Percentiles rank a stretch among this genome's conserved stretches.
Conservation (phyloP, 306 rosid genomes). For the Fragaria nilgerrensis region DNA sequence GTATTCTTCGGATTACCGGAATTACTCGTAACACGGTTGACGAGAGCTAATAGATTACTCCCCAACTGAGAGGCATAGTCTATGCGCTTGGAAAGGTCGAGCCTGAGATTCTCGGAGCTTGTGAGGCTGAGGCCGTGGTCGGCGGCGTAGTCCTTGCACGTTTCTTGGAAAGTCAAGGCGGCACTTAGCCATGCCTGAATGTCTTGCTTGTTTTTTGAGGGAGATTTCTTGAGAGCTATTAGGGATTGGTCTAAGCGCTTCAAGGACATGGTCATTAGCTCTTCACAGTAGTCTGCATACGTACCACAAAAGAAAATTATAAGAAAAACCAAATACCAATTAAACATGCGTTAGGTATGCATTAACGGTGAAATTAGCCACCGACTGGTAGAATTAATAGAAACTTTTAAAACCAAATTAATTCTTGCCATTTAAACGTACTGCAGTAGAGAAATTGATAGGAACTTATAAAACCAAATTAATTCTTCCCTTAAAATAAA, state of each 20-base stretch:
- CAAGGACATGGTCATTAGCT: slow-evolving; percentile 38
- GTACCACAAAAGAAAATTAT: neutral
- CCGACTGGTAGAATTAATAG: neutral
- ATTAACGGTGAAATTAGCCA: neutral
- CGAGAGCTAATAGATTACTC: slow-evolving; percentile 49
- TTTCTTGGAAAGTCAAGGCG: slow-evolving; percentile 43
- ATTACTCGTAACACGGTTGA: slow-evolving; percentile 21
- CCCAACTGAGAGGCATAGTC: slow-evolving; percentile 35
- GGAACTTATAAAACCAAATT: too few relatives aligned
- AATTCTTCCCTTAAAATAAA: too few relatives aligned
- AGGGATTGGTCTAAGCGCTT: slow-evolving; percentile 39
- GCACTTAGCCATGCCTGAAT: slow-evolving; percentile 63
- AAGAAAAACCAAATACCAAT: neutral
- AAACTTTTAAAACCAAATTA: too few relatives aligned
- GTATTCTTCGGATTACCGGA: neutral
- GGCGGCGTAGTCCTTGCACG: slow-evolving; percentile 41
- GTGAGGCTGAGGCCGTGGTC: neutral
- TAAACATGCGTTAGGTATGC: neutral
- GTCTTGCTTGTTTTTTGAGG: slow-evolving; percentile 34
- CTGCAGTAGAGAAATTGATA: too few relatives aligned
- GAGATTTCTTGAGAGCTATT: slow-evolving; percentile 29
- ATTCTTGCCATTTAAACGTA: too few relatives aligned
- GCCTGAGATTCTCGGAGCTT: neutral
- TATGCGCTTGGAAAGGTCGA: slow-evolving; percentile 34
- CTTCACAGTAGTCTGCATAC: slow-evolving; percentile 39